phyloP scores from a whole-genome alignment of 306 rosid genomes.

The Trifolium repens region DNA sequence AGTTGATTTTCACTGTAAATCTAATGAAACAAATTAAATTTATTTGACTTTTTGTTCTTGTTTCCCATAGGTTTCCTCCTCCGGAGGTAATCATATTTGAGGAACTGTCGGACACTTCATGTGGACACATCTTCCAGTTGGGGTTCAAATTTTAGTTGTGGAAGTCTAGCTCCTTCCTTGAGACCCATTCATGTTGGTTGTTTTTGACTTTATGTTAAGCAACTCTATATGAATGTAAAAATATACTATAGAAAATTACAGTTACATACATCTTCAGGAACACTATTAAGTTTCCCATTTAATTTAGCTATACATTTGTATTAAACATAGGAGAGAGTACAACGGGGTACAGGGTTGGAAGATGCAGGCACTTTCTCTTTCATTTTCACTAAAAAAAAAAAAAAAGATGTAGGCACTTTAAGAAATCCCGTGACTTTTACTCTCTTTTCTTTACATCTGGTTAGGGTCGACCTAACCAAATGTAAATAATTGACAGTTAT shows the following conservation, averaged over 20 bases:
- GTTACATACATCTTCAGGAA: neutral
- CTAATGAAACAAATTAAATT: slow-evolving; percentile 2
- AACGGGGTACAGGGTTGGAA: no score
- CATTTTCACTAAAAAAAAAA: no score
- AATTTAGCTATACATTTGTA: neutral
- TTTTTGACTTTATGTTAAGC: neutral
- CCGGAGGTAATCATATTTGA: neutral
- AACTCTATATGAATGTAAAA: neutral
- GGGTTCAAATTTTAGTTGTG: neutral
- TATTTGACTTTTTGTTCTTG: neutral
- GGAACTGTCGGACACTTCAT: neutral
- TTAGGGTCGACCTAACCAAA: neutral
- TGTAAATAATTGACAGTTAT: no score
- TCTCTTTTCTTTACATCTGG: neutral
- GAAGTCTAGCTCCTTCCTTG: neutral
- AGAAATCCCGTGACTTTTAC: no score
- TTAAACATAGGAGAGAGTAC: no score
- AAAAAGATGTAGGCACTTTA: no score
- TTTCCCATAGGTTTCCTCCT: slow-evolving; percentile 2
- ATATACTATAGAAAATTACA: neutral
- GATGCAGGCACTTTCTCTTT: no score
- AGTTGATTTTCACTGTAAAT: neutral
- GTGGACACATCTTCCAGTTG: neutral
- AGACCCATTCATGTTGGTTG: neutral
- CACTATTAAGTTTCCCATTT: neutral